A percentile compares a stretch with the other conserved stretches of the same genome.
Conservation (phyloP, 1,139 yeast species). For the Wickerhamomyces sp. region DNA sequence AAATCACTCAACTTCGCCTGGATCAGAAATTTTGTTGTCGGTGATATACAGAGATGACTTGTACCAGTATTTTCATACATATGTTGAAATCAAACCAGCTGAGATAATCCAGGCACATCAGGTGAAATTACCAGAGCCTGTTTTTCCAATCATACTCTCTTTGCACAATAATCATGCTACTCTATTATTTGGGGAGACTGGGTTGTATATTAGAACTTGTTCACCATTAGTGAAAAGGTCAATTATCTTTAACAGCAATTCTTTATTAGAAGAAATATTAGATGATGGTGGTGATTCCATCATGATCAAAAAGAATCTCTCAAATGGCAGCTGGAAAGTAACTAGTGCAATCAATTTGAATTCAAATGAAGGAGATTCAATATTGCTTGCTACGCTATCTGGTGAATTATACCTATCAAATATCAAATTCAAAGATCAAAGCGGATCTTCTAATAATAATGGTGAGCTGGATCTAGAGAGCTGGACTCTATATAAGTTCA, state of each 20-base stretch:
- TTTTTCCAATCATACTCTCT: conserved; percentile 7
- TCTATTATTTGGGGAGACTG: conserved; percentile 13
- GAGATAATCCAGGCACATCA: background rate
- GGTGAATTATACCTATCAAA: conserved; percentile 11
- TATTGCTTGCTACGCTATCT: conserved; percentile 9
- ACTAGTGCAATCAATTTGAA: conserved; percentile 9
- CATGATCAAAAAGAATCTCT: conserved; percentile 1
- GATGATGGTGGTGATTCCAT: background rate
- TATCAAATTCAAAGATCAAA: conserved; percentile 1
- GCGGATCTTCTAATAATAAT: conserved; percentile 9
- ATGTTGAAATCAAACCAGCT: conserved; percentile 1
- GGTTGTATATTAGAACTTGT: conserved; percentile 10
- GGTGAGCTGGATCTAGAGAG: conserved; percentile 6
- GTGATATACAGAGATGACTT: conserved; percentile 19
- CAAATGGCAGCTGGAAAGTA: conserved; percentile 6
- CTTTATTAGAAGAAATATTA: background rate
- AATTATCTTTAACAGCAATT: background rate
- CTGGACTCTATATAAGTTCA: conserved; percentile 13
- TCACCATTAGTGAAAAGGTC: conserved; percentile 1
- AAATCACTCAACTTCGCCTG: conserved; percentile 5
- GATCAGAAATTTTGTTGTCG: conserved; percentile 4
- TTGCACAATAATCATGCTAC: conserved; percentile 9
- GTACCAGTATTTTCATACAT: conserved; percentile 14
- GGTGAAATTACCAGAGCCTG: conserved; percentile 4
- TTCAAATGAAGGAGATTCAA: background rate